phyloP scores from a whole-genome alignment of 2,329 filamentous ascomycete genomes.

The Ceratocystis colombiana region DNA sequence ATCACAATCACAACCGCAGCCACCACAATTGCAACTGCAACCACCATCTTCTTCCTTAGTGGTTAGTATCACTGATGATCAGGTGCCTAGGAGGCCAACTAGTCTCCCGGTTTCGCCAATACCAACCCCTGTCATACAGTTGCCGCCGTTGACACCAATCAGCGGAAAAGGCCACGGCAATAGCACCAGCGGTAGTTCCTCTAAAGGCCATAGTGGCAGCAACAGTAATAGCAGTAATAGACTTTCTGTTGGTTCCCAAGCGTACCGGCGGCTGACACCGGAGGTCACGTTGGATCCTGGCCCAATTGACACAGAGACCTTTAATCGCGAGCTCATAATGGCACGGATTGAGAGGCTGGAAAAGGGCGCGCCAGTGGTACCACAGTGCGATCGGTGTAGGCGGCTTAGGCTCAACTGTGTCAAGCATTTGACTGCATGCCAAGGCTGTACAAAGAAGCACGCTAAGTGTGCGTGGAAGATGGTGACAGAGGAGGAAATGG shows the following conservation, averaged over 20 bases:
- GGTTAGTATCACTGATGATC: slow-evolving; percentile 21
- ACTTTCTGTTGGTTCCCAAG: slow-evolving; percentile 18
- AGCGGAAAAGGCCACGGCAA: slow-evolving; percentile 11
- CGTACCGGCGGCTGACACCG: slow-evolving; percentile 20
- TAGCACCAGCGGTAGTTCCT: not conserved
- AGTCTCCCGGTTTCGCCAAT: slow-evolving; percentile 24
- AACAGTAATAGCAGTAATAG: slow-evolving; percentile 18
- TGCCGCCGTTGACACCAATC: slow-evolving; percentile 18
- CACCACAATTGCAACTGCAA: not conserved
- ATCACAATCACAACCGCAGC: slow-evolving; percentile 7
- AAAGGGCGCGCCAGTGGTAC: slow-evolving; percentile 64
- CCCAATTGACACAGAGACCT: slow-evolving; percentile 15
- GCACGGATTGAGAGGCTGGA: slow-evolving; percentile 64
- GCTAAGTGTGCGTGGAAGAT: slow-evolving; percentile 80
- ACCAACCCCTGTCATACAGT: slow-evolving; percentile 20
- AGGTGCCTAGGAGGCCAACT: slow-evolving; percentile 20
- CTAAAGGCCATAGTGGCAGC: not conserved
- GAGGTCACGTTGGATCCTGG: slow-evolving; percentile 23
- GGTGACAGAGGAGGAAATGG: slow-evolving; percentile 60
- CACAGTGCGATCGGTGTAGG: slow-evolving; percentile 74
- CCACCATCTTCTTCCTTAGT: slow-evolving; percentile 9
- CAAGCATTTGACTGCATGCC: slow-evolving; percentile 77
- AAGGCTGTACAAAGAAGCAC: slow-evolving; percentile 82
- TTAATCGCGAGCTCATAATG: slow-evolving; percentile 50
- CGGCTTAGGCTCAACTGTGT: slow-evolving; percentile 70